Evolutionary conservation across 768 basidiomycete species (phyloP).

Genomic region (Rhodotorula diobovata): DNA sequence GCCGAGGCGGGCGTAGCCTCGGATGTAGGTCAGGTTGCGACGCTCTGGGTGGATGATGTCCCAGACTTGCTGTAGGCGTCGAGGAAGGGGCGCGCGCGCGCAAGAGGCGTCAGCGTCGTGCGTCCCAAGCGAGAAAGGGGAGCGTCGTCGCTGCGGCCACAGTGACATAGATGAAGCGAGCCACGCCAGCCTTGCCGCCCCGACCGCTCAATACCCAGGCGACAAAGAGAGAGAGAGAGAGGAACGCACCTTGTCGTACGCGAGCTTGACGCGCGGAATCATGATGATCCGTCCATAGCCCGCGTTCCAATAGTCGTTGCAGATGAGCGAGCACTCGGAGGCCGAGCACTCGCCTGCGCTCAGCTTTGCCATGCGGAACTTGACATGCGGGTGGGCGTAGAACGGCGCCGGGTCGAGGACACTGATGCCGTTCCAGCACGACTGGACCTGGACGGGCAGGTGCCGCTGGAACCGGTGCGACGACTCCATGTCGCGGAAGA

Average conservation of each 20-base stretch:
- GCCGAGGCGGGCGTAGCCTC: constrained; percentile 90
- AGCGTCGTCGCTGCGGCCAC: too few relatives aligned
- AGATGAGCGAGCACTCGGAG: constrained; percentile 90
- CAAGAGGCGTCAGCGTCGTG: too few relatives aligned
- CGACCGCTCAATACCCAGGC: neutral
- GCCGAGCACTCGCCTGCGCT: constrained; percentile 88
- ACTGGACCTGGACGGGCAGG: constrained; percentile 91
- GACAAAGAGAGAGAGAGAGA: neutral
- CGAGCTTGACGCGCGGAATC: constrained; percentile 93
- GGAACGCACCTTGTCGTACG: constrained; percentile 73
- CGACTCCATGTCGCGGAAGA: constrained; percentile 80
- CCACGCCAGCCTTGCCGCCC: too few relatives aligned
- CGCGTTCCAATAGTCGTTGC: constrained; percentile 96
- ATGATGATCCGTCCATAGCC: constrained; percentile 96
- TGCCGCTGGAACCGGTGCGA: constrained; percentile 80
- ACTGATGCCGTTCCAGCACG: constrained; percentile 98
- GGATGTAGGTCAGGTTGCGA: constrained; percentile 89
- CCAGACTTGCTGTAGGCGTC: constrained; percentile 70
- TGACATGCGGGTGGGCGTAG: constrained; percentile 81
- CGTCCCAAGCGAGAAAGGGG: neutral
- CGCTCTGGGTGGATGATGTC: constrained; percentile 88
- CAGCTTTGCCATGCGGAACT: constrained; percentile 91
- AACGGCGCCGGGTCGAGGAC: constrained; percentile 92
- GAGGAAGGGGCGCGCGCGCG: too few relatives aligned
- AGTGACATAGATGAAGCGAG: too few relatives aligned